Conservation (phyloP, 2,329 filamentous ascomycete genomes). For the Metarhizium sp. region DNA sequence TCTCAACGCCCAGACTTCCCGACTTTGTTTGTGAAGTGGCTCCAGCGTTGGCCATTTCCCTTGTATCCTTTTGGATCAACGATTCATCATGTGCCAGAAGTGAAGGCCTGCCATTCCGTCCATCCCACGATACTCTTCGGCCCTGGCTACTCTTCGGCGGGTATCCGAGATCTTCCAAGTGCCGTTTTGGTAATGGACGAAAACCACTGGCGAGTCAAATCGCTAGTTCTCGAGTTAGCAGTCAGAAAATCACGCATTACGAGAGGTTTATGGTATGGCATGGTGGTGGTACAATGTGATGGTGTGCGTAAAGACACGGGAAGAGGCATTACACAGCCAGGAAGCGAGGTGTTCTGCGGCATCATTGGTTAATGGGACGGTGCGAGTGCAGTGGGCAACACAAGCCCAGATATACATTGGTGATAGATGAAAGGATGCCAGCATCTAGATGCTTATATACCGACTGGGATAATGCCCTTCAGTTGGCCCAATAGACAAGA, state of each 20-base stretch:
- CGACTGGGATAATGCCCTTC: background rate
- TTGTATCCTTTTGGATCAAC: background rate
- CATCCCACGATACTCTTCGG: background rate
- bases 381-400: background rate
- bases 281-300: background rate
- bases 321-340: background rate
- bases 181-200: background rate
- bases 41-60: background rate
- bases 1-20: background rate
- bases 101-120: background rate
- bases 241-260: background rate
- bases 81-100: background rate
- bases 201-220: background rate
- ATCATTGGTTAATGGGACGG: slow-evolving; percentile 3
- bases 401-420: background rate
- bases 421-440: background rate
- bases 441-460: background rate
- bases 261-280: background rate
- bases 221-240: background rate
- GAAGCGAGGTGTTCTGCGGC: background rate
- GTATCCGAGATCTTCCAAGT: background rate
- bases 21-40: background rate
- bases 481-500: background rate
- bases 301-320: background rate
- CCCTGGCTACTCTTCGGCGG: background rate